Evolutionary conservation across 163 green algal species (phyloP).

Genomic region (Coccomyxa subellipsoidea): DNA sequence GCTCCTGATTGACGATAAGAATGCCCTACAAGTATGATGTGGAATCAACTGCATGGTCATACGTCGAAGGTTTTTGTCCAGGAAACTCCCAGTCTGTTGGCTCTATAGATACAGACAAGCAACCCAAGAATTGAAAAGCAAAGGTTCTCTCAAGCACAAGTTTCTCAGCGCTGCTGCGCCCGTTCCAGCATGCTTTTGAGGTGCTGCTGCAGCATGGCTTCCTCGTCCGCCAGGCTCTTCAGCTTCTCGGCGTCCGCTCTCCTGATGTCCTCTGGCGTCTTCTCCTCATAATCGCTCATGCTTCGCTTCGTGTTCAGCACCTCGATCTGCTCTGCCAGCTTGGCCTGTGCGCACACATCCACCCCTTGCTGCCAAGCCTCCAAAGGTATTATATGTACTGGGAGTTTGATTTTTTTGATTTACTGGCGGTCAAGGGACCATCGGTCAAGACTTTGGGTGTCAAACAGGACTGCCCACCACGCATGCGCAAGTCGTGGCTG

Average conservation of each 20-base stretch:
- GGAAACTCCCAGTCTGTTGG: too few relatives aligned
- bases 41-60: too few relatives aligned
- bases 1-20: too few relatives aligned
- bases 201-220: not conserved
- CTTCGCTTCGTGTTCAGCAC: conserved; percentile 58
- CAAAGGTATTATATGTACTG: conserved; percentile 1
- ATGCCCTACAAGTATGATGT: too few relatives aligned
- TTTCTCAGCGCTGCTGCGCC: not conserved
- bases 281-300: conserved; percentile 70
- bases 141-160: not conserved
- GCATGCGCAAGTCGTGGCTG: not conserved
- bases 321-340: conserved; percentile 30
- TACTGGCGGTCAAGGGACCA: not conserved
- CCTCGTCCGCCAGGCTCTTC: not conserved
- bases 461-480: too few relatives aligned
- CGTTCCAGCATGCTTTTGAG: not conserved
- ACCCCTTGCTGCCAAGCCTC: too few relatives aligned
- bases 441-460: too few relatives aligned
- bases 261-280: conserved; percentile 75
- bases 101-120: too few relatives aligned
- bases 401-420: conserved; percentile 29
- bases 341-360: too few relatives aligned
- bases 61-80: too few relatives aligned
- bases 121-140: too few relatives aligned
- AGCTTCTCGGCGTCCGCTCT: not conserved